Evolutionary conservation across 164 flowering plant genomes (phyloP), one percentile per base, ranked within the genome.

Genomic region (Liquidambar formosana): DNA sequence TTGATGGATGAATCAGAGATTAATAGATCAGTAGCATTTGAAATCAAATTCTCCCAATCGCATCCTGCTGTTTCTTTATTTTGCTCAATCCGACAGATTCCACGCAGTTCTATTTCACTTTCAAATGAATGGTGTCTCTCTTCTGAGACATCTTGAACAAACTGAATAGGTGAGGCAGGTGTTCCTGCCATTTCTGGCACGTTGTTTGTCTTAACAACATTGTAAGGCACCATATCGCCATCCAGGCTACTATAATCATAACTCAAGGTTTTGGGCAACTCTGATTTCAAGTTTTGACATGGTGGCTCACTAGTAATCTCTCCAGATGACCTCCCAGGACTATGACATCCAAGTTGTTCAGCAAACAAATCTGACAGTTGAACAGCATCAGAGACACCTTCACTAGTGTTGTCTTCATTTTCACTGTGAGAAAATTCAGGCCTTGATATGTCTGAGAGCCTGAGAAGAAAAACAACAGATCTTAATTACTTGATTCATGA

Each of bases 391-490:
- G 56, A 11, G 28, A 54, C 21, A 45, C 51, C 73, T 67, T 64
- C 57, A 54, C 25, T 54, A 19, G 43, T 52, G 8, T 45, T 64
- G 12, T 57, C 69, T 6, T 33, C 65, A 46, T 60, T 71, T 54
- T 54, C 65, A 63, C 12, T 23, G 15, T 8, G 57, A 63, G 51
- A 63, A 61, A 46, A 16, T 15, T 62, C 76, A 46, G 69, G 23
- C 23, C 62, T 80, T 28, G 64, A 68, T 16, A 27, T 44, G 16
- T 73, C 75, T n/a, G 65, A 44, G 56, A 57, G 67, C 59, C 81
- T 80, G 66, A 18, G 8, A 43, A 46, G 15, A 62, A 33, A 41
- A 64, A 16, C 51, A 51, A 57, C 25, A 51, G n/a, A 5, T 28
- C 4, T 8, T 23, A 44, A 51, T 43, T 14, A 26, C 4, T 10